These are phyloP conservation scores for Thecaphora frezii DNA, from an alignment of 1,284 basidiomycete genomes.

Conservation along the genomic window DNA sequence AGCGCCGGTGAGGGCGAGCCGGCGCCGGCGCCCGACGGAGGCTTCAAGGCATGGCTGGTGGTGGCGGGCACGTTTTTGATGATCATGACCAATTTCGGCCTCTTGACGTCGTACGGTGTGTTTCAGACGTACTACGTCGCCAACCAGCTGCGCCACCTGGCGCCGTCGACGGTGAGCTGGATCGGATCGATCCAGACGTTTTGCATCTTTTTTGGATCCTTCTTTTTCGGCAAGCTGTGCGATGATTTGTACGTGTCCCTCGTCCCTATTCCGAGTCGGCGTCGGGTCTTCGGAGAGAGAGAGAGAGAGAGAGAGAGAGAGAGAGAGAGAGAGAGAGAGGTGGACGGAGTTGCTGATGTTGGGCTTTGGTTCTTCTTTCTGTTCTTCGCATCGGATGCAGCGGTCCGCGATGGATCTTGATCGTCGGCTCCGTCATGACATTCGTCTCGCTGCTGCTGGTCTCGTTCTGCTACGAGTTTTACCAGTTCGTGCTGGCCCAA, in stretches of 20 bases:
- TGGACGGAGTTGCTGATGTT: too few relatives aligned
- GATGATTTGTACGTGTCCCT: conserved; percentile 13
- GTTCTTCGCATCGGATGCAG: neutral
- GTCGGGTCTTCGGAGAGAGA: too few relatives aligned
- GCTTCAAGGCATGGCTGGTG: conserved; percentile 31
- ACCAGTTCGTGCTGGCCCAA: conserved; percentile 23
- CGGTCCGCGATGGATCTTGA: conserved; percentile 18
- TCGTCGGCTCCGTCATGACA: conserved; percentile 20
- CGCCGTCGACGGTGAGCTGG: conserved; percentile 24
- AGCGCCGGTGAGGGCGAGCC: neutral
- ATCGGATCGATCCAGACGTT: conserved; percentile 35
- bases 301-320: too few relatives aligned
- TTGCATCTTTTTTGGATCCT: conserved; percentile 24
- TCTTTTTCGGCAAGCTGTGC: conserved; percentile 33
- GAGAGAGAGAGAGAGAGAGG: too few relatives aligned
- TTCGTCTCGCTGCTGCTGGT: conserved; percentile 27
- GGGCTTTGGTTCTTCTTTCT: too few relatives aligned
- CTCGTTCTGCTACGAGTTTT: conserved; percentile 20
- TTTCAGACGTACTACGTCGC: conserved; percentile 30
- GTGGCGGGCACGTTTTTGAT: conserved; percentile 29
- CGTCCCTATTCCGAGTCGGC: neutral
- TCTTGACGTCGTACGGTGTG: conserved; percentile 35
- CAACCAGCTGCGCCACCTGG: conserved; percentile 18
- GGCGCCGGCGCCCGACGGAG: conserved; percentile 26
- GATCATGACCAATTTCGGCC: conserved; percentile 42